Base-by-base conservation (phyloP, 2,329 filamentous ascomycete genomes). In the Aspergillus fumigatus region DNA sequence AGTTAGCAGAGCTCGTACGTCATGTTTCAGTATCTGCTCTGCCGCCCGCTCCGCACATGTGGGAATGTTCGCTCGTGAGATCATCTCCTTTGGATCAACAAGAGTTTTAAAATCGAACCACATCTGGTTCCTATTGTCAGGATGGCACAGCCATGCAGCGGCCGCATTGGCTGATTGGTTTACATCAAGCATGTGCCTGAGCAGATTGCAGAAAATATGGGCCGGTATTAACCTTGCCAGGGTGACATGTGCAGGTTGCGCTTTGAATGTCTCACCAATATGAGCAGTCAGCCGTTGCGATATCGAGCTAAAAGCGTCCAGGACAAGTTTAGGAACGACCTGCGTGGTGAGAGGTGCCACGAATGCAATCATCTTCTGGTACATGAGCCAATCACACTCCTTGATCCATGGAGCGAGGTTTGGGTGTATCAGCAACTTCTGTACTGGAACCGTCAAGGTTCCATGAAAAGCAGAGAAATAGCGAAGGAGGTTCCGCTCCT, bases 301-400 rank as follows among this genome's bases (percentile, higher is more conserved):
- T 56, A 99, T 95, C 63, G 87, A 93, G 63, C 90, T 86, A 32
- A 99, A 83, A 2, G 92, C 92, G 66, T 92, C 90, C 57, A 97
- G 80, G 6, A 97, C 92, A 3, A 88, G 83, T 57, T 92, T 90
- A 1, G 94, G 94, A 3, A 96, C 88, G 14, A 96, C 92, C 71
- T 97, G 92, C 7, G 97, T 82, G 3, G 91, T 94, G 43, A 97
- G 80, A n/a, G 88, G 86, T 1, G 90, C 89, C 43, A 97, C 86
- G 59, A 97, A 95, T 53, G 88, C 87, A 77, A 97, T 92, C 89
- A 97, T 96, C 64, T 92, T 92, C 72, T 97, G 92, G 71, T 99
- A 99, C 77, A 97, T 89, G 35, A 93, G 82, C 76, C 94, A 95
- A 72, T 99, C 94, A 70, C 91, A 96, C 71, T 96, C 89, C 70